Conservation (phyloP, 306 rosid species). For the Fragaria nilgerrensis region DNA sequence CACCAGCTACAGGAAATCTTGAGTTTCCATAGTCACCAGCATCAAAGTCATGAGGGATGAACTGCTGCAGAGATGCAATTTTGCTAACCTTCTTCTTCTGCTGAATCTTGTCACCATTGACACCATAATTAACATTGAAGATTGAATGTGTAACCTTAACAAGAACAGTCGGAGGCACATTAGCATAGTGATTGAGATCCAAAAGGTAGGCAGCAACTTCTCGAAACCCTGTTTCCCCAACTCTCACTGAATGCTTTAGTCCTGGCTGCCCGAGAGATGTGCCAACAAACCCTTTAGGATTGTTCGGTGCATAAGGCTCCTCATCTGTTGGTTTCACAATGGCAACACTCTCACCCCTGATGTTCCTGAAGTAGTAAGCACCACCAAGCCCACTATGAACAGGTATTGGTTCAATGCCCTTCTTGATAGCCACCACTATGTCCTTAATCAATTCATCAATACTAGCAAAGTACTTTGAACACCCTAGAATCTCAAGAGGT, state of each 20-base stretch:
- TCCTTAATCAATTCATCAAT: conserved; percentile 49
- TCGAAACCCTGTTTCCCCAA: conserved; percentile 81
- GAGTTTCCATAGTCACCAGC: conserved; percentile 79
- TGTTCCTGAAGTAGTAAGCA: conserved; percentile 67
- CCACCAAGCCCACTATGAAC: conserved; percentile 72
- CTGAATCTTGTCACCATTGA: conserved; percentile 44
- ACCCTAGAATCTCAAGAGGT: conserved; percentile 67
- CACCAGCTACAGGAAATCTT: conserved; percentile 61
- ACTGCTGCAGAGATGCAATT: conserved; percentile 72
- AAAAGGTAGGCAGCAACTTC: conserved; percentile 89
- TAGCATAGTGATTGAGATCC: conserved; percentile 64
- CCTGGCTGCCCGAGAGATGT: conserved; percentile 79
- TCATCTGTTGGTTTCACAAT: conserved; percentile 85
- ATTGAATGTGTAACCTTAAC: conserved; percentile 66
- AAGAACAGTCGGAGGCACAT: conserved; percentile 76
- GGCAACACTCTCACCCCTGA: conserved; percentile 54
- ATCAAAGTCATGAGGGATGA: conserved; percentile 68
- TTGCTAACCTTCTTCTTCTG: conserved; percentile 51
- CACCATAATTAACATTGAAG: conserved; percentile 63
- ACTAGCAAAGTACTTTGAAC: conserved; percentile 40
- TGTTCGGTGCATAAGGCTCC: conserved; percentile 86
- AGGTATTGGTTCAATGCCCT: conserved; percentile 65
- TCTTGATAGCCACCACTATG: conserved; percentile 50
- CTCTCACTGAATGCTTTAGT: conserved; percentile 68
- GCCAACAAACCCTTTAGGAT: conserved; percentile 84